A percentile compares a stretch with the other conserved stretches of the same genome.
phyloP scores from a whole-genome alignment of 78 protist species.

The Dictyostelium citrinum region DNA sequence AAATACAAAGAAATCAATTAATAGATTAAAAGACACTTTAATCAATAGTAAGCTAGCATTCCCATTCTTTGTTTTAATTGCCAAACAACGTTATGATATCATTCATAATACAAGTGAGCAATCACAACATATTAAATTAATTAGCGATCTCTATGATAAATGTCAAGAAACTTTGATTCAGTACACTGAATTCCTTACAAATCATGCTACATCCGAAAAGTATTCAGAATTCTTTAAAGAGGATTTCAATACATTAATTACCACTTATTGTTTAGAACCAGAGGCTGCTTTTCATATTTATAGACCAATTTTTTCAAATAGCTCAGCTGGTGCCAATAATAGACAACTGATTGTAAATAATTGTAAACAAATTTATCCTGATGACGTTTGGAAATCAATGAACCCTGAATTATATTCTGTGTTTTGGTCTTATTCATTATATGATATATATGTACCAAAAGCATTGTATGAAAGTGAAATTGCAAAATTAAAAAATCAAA shows the following conservation, averaged over 20 bases:
- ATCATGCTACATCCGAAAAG: not conserved
- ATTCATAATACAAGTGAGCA: not conserved
- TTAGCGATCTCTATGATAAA: slow-evolving; percentile 81
- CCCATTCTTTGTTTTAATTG: slow-evolving; percentile 39
- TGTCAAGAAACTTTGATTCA: slow-evolving; percentile 82
- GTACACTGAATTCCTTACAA: slow-evolving; percentile 46
- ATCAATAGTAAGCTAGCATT: slow-evolving; percentile 37
- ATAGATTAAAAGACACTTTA: slow-evolving; percentile 34
- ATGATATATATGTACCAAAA: slow-evolving; percentile 69
- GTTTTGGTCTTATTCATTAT: slow-evolving; percentile 68
- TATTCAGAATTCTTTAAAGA: slow-evolving; percentile 24
- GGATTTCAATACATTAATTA: not conserved
- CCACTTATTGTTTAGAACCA: slow-evolving; percentile 39
- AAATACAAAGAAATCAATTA: slow-evolving; percentile 43
- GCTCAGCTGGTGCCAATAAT: not conserved
- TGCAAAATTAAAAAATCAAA: not conserved
- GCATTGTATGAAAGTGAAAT: slow-evolving; percentile 31
- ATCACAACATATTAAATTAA: slow-evolving; percentile 62
- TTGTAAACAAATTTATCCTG: not conserved
- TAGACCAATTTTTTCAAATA: slow-evolving; percentile 5
- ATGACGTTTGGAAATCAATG: not conserved
- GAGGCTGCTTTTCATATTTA: slow-evolving; percentile 66
- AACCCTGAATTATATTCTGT: slow-evolving; percentile 27
- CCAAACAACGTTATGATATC: slow-evolving; percentile 51
- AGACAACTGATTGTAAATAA: not conserved